Percentiles rank a stretch among this genome's conserved stretches.
Evolutionary conservation across 257 asterid species (phyloP).

Genomic region (Marsdenia floribunda): DNA sequence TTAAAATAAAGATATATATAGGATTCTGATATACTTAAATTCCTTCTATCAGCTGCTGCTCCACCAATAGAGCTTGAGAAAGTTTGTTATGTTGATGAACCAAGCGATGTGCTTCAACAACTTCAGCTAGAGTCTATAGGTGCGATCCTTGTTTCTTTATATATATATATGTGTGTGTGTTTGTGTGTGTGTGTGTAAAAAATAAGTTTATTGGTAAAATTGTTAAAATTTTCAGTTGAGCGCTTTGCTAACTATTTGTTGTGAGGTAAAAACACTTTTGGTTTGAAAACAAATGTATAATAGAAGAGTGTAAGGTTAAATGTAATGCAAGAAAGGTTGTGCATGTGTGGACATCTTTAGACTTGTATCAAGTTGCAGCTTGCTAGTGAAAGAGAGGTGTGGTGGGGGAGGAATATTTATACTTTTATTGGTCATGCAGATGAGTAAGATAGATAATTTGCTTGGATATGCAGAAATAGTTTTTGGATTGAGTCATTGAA

Average conservation of each 20-base stretch:
- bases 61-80: constrained; percentile 31
- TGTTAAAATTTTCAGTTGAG: background rate
- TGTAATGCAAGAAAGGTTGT: background rate
- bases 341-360: background rate
- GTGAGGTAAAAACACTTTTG: background rate
- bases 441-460: background rate
- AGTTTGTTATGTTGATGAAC: constrained; percentile 48
- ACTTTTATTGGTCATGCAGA: background rate
- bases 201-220: background rate
- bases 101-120: constrained; percentile 54
- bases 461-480: background rate
- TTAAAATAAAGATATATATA: background rate
- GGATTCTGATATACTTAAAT: constrained; percentile 3
- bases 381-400: background rate
- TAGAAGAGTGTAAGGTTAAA: background rate
- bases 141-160: constrained; percentile 10
- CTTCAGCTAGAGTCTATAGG: constrained; percentile 60
- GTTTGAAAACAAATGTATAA: background rate
- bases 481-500: background rate
- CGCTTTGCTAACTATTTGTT: background rate
- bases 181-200: background rate
- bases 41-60: constrained; percentile 34
- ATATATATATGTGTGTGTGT: background rate
- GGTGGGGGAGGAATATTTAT: too few species aligned
- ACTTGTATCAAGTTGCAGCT: background rate